These are phyloP conservation scores for Penicillium hordei DNA, from an alignment of 2,329 filamentous ascomycete species.

Conservation along the genomic window DNA sequence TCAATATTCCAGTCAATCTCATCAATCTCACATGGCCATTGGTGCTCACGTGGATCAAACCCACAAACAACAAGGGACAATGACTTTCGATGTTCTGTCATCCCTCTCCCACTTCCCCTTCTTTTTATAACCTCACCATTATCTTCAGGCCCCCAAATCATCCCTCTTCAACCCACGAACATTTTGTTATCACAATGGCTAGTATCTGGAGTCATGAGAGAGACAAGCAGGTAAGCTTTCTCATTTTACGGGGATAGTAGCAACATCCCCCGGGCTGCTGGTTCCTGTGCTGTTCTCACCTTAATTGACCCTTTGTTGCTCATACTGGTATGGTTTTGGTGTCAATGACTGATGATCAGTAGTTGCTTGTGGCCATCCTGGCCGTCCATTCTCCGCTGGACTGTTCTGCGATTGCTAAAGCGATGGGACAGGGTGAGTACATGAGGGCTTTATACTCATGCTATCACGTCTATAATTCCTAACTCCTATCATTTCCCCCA, in stretches of 20 bases:
- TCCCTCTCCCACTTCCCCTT: not conserved
- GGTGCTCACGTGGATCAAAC: not conserved
- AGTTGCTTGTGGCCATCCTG: not conserved
- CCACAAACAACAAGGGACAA: not conserved
- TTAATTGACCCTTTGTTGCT: too few relatives aligned
- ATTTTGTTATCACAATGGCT: not conserved
- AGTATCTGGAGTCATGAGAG: not conserved
- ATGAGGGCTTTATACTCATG: not conserved
- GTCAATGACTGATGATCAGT: not conserved
- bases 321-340: not conserved
- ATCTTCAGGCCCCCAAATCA: not conserved
- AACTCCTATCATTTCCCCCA: not conserved
- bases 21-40: not conserved
- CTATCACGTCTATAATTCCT: not conserved
- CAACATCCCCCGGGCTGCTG: too few relatives aligned
- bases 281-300: not conserved
- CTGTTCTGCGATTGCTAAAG: not conserved
- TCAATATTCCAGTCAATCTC: not conserved
- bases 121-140: not conserved
- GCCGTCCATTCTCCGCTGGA: not conserved
- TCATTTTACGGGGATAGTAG: not conserved
- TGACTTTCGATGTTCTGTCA: not conserved
- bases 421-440: not conserved
- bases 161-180: not conserved
- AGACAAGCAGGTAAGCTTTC: not conserved